Percentiles rank a stretch among this genome's conserved stretches.
phyloP scores from a whole-genome alignment of 352 stramenopile genomes.

The Globisporangium parvum region DNA sequence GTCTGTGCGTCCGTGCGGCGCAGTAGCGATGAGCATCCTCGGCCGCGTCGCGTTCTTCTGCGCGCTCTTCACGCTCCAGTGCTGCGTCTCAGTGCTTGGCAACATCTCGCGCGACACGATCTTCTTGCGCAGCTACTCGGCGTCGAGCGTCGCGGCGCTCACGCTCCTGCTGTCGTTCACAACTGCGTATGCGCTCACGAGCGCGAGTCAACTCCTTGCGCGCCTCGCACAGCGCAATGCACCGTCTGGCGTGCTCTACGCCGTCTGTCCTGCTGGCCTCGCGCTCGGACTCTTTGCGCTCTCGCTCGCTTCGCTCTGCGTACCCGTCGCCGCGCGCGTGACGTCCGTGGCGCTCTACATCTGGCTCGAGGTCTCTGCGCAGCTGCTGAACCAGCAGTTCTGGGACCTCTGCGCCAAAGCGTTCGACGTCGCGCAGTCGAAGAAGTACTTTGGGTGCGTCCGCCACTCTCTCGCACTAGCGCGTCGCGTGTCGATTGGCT shows the following conservation, averaged over 20 bases:
- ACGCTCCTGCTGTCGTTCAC: constrained; percentile 68
- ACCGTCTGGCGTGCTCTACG: constrained; percentile 43
- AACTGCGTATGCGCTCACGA: constrained; percentile 63
- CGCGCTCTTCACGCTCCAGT: constrained; percentile 74
- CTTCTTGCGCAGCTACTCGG: constrained; percentile 68
- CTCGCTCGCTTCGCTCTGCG: constrained; percentile 38
- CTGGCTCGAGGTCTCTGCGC: constrained; percentile 69
- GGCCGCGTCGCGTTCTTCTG: constrained; percentile 76
- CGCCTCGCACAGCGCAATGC: constrained; percentile 19
- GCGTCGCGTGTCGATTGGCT: too few relatives aligned
- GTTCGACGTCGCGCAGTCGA: constrained; percentile 77
- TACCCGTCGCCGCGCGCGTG: constrained; percentile 28
- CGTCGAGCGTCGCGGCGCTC: constrained; percentile 64
- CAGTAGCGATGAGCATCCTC: constrained; percentile 7
- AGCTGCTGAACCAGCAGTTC: constrained; percentile 81
- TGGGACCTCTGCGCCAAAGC: constrained; percentile 81
- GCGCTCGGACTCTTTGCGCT: constrained; percentile 37
- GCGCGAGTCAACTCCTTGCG: constrained; percentile 29
- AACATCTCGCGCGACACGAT: constrained; percentile 79
- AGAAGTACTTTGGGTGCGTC: constrained; percentile 74
- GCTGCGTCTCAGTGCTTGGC: constrained; percentile 65
- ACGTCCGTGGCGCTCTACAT: constrained; percentile 72
- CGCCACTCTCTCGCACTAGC: too few relatives aligned
- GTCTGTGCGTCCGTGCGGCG: background rate
- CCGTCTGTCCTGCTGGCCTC: constrained; percentile 34